These are phyloP conservation scores for Bauhinia variegata DNA, from an alignment of 306 rosid species.

Conservation along the genomic window DNA sequence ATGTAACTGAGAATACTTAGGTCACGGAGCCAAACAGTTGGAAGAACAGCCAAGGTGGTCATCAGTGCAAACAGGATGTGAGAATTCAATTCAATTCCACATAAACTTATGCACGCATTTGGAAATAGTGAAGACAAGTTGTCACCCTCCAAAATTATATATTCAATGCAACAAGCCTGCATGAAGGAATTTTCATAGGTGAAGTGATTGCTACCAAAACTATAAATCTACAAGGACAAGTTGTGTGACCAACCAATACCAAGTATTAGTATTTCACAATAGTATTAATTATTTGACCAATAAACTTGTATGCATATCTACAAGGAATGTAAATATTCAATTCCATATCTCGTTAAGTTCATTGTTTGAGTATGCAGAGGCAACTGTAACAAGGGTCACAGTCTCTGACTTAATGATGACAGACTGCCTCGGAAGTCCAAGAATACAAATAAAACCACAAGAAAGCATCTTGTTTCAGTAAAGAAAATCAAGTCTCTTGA, in stretches of 20 bases:
- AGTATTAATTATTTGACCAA: background rate
- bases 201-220: constrained; percentile 24
- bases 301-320: constrained; percentile 4
- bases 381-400: background rate
- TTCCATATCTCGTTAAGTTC: background rate
- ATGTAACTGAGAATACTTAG: constrained; percentile 88
- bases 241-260: background rate
- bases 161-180: constrained; percentile 95
- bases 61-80: constrained; percentile 69
- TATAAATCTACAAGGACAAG: background rate
- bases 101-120: constrained; percentile 69
- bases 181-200: constrained; percentile 34
- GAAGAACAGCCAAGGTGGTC: constrained; percentile 92
- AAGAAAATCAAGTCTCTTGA: background rate
- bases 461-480: background rate
- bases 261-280: background rate
- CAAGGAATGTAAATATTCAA: background rate
- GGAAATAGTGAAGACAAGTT: constrained; percentile 93
- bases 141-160: constrained; percentile 92
- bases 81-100: constrained; percentile 54
- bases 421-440: background rate
- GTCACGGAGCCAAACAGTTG: constrained; percentile 94
- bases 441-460: background rate
- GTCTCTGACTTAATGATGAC: constrained; percentile 1
- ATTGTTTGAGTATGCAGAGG: constrained; percentile 5